Conservation (phyloP, 129 eudicot species). For the Lonicera japonica region DNA sequence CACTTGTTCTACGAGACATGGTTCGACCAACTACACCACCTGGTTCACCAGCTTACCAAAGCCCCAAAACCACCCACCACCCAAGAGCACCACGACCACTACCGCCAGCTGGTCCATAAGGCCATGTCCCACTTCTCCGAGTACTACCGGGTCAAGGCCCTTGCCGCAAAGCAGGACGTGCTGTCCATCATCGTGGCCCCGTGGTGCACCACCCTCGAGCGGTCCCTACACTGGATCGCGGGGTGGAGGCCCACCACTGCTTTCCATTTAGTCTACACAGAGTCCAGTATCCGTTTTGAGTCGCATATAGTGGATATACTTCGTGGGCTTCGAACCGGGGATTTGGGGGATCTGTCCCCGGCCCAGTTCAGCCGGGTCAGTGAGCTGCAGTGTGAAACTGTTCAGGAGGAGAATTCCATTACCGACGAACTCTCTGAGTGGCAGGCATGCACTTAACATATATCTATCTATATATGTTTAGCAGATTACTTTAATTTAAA, state of each 20-base stretch:
- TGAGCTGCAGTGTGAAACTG: conserved; percentile 74
- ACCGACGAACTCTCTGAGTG: conserved; percentile 56
- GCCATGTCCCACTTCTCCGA: conserved; percentile 53
- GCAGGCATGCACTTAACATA: conserved; percentile 56
- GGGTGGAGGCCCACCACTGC: conserved; percentile 95
- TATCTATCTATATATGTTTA: too few species aligned
- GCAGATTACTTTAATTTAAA: too few species aligned
- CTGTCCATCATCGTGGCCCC: conserved; percentile 41
- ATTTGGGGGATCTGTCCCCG: conserved; percentile 63
- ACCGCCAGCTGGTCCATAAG: conserved; percentile 37
- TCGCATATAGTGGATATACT: conserved; percentile 50
- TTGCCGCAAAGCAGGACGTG: conserved; percentile 43
- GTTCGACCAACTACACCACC: conserved; percentile 56
- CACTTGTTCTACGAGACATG: conserved; percentile 52
- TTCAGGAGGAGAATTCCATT: conserved; percentile 55
- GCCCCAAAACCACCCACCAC: conserved; percentile 39
- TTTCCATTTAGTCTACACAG: conserved; percentile 69
- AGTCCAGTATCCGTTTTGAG: conserved; percentile 57
- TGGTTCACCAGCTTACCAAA: conserved; percentile 36
- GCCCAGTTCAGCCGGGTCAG: conserved; percentile 60
- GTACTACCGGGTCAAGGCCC: conserved; percentile 53
- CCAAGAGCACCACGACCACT: conserved; percentile 31
- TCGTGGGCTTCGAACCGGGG: conserved; percentile 54
- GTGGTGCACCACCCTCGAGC: conserved; percentile 67
- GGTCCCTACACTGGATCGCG: conserved; percentile 68